A percentile compares a stretch with the other conserved stretches of the same genome.
These are phyloP conservation scores for Scorias spongiosa DNA, from an alignment of 2,329 filamentous ascomycete species.

Conservation along the genomic window DNA sequence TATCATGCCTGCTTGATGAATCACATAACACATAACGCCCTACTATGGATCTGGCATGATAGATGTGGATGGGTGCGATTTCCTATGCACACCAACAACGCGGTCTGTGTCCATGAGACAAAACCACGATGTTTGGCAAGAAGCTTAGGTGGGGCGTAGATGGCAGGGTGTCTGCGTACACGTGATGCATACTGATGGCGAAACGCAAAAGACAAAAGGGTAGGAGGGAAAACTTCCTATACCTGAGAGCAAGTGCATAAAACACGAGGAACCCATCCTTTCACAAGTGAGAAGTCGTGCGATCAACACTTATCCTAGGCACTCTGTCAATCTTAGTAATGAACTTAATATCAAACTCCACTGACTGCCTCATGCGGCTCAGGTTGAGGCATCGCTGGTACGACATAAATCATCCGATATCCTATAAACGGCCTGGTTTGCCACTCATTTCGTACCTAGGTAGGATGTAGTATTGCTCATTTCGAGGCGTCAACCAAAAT, in stretches of 20 bases:
- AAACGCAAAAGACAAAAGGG: slow-evolving; percentile 26
- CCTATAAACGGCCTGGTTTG: too few species aligned
- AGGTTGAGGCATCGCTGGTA: too few species aligned
- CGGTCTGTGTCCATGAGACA: slow-evolving; percentile 31
- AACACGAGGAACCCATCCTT: slow-evolving; percentile 37
- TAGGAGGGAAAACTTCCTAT: slow-evolving; percentile 35
- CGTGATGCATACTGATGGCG: slow-evolving; percentile 25
- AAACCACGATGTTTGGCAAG: slow-evolving; percentile 10
- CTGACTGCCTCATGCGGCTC: too few species aligned
- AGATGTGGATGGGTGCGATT: slow-evolving; percentile 35
- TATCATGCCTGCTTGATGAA: slow-evolving; percentile 37
- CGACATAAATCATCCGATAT: too few species aligned
- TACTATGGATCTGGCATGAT: slow-evolving; percentile 33
- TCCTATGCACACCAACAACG: slow-evolving; percentile 39
- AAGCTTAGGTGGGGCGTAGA: slow-evolving; percentile 28
- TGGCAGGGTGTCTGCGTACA: slow-evolving; percentile 24
- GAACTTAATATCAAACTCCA: too few species aligned
- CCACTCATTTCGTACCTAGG: too few species aligned
- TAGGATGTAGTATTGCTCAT: too few species aligned
- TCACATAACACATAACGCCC: slow-evolving; percentile 40
- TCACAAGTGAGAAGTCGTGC: slow-evolving; percentile 34
- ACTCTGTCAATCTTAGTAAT: too few species aligned
- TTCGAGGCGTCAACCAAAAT: too few species aligned
- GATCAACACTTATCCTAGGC: too few species aligned
- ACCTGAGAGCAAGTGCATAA: slow-evolving; percentile 35